These are phyloP conservation scores for Chloris gayana DNA, from an alignment of 176 grass and related monocot genomes.

Conservation along the genomic window DNA sequence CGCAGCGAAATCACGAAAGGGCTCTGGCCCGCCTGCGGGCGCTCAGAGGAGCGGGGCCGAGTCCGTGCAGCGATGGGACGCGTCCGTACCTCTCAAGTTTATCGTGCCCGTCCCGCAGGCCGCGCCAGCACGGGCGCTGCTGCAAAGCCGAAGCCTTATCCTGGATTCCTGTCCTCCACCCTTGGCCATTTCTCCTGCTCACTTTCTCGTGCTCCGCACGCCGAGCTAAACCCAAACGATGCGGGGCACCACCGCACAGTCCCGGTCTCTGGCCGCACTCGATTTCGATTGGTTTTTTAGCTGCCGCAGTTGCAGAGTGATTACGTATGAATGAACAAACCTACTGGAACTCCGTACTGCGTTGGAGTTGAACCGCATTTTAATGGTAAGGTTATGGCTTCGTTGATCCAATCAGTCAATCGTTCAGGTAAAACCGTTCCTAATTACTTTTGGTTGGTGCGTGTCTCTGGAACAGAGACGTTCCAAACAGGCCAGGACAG, in stretches of 20 bases:
- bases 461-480: not conserved
- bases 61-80: constrained; percentile 42
- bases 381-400: no score
- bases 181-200: not conserved
- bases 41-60: constrained; percentile 3
- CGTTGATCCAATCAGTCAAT: no score
- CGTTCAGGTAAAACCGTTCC: no score
- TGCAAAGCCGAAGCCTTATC: constrained; percentile 8
- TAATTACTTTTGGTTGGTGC: not conserved
- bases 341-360: not conserved
- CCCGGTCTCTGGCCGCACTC: not conserved
- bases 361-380: no score
- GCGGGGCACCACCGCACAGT: not conserved
- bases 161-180: constrained; percentile 1
- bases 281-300: not conserved
- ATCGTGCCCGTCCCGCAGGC: no score
- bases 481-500: not conserved
- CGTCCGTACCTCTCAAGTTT: constrained; percentile 22
- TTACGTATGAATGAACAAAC: not conserved
- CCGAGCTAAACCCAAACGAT: not conserved
- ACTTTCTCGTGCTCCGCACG: not conserved
- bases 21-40: not conserved
- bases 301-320: not conserved
- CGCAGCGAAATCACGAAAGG: constrained; percentile 2
- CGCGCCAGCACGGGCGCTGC: not conserved